phyloP scores from a whole-genome alignment of 768 basidiomycete genomes.

The Glaciozyma martinii region DNA sequence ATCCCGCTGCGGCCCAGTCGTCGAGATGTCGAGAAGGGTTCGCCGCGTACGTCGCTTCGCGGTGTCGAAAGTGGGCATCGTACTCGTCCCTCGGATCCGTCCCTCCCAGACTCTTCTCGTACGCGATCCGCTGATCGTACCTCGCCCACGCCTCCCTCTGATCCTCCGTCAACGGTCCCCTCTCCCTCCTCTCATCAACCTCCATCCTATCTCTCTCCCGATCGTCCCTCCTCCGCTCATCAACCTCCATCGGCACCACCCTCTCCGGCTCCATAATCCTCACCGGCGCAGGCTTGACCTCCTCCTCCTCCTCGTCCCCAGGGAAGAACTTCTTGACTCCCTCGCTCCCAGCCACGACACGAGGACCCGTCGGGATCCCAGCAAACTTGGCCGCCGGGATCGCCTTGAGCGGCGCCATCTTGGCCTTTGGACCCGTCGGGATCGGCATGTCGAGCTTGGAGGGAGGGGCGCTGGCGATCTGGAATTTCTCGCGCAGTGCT shows the following conservation, averaged over 20 bases:
- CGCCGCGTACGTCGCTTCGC: too few species aligned
- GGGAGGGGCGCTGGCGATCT: slow-evolving; percentile 6
- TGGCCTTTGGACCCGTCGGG: slow-evolving; percentile 5
- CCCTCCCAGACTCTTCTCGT: not conserved
- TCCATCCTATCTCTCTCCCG: slow-evolving; percentile 12
- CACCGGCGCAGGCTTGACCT: slow-evolving; percentile 32
- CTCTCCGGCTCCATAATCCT: not conserved
- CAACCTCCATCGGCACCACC: not conserved
- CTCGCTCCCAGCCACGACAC: not conserved
- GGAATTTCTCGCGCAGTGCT: slow-evolving; percentile 8
- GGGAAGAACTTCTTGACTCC: slow-evolving; percentile 70
- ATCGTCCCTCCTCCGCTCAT: not conserved
- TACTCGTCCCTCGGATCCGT: not conserved
- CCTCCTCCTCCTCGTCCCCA: slow-evolving; percentile 63
- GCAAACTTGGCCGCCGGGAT: not conserved
- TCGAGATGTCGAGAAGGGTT: too few species aligned
- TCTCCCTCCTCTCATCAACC: slow-evolving; percentile 9
- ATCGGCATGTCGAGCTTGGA: not conserved
- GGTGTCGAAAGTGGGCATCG: too few species aligned
- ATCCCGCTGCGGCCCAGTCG: not conserved
- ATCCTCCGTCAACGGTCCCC: not conserved
- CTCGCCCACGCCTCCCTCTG: not conserved
- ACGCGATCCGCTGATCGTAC: not conserved
- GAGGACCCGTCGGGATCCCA: not conserved
- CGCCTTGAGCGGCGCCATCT: slow-evolving; percentile 17